Evolutionary conservation across 2,329 filamentous ascomycete genomes (phyloP).

Genomic region (Pleochaeta shiraiana): DNA sequence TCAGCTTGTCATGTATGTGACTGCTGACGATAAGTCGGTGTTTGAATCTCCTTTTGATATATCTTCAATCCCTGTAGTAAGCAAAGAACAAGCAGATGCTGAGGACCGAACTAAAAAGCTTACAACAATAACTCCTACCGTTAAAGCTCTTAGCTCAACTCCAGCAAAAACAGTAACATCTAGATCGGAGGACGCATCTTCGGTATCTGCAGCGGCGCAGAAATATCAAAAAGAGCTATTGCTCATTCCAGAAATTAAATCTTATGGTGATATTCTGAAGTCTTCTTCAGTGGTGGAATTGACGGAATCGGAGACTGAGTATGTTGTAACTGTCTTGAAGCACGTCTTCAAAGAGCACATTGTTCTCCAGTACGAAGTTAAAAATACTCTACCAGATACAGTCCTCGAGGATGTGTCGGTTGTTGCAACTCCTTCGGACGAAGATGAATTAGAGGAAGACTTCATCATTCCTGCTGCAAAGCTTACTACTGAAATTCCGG

Average conservation of each 20-base stretch:
- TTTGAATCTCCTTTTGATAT: constrained; percentile 82
- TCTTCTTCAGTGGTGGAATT: constrained; percentile 71
- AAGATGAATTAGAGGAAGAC: constrained; percentile 70
- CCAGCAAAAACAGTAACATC: constrained; percentile 48
- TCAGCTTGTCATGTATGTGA: constrained; percentile 94
- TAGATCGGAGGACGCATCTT: constrained; percentile 51
- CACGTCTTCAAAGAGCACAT: constrained; percentile 96
- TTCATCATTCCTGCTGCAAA: constrained; percentile 83
- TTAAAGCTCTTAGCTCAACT: constrained; percentile 76
- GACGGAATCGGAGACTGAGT: constrained; percentile 94
- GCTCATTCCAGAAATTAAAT: constrained; percentile 74
- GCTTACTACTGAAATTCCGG: constrained; percentile 65
- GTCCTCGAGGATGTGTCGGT: constrained; percentile 79
- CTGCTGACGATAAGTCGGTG: constrained; percentile 66
- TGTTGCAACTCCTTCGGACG: constrained; percentile 55
- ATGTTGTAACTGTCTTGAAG: constrained; percentile 83
- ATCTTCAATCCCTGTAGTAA: constrained; percentile 75
- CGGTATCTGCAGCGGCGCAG: constrained; percentile 60
- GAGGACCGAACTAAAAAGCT: constrained; percentile 97
- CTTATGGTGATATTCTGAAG: constrained; percentile 80
- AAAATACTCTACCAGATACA: constrained; percentile 86
- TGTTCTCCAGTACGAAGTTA: constrained; percentile 90
- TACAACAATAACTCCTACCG: constrained; percentile 71
- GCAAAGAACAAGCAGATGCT: constrained; percentile 84
- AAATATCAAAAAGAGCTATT: constrained; percentile 76